Evolutionary conservation across 179 eudicot genomes (phyloP), one percentile per base, ranked within the genome.

Genomic region (Monotropa hypopitys): DNA sequence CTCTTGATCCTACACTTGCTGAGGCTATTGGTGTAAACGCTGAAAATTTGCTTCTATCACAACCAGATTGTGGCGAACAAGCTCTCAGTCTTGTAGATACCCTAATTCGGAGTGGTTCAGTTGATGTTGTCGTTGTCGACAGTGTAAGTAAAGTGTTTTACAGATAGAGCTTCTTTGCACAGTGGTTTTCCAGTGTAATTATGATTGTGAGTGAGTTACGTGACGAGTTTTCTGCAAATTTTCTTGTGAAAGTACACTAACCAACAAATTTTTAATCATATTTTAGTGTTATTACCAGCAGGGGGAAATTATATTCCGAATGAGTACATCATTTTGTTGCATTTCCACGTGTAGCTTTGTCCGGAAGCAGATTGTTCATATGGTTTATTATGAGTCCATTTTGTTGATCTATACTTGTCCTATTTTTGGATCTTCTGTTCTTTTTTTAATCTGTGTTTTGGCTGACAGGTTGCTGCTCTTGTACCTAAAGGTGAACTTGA

Each of bases 31-130:
- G 99, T 74, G 99, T 95, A 73, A 87, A 95, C 78, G 86, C 97
- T 30, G 76, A 82, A 80, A 91, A 95, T 81, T 85, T 95, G 87
- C 98, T 95, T 81, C 86, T 95, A 75, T 91, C 99, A 30, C 99
- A 95, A 74, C 99, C 99, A 51, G 99, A 95, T 85, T 91, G 90
- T 77, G 99, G 99, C 72, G 99, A 95, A 86, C 99, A 95, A 87
- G 99, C 99, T 80, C 97, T 95, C 42, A 89, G 97, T 84, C 90
- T 95, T 47, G 98, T 93, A 78, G 99, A 95, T 77, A 95, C 99
- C 18, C 87, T 95, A 42, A 90, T 95, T 69, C 88, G 98, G 73
- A 95, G 99, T 85, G 98, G 99, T 77, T 91, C 99, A 65, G 86
- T 95, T 80, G 98, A 92, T 80, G 98, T 94, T 69, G 94, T 94